Base-by-base conservation (phyloP, 2,329 filamentous ascomycete species). In the Xylariaceae sp. region DNA sequence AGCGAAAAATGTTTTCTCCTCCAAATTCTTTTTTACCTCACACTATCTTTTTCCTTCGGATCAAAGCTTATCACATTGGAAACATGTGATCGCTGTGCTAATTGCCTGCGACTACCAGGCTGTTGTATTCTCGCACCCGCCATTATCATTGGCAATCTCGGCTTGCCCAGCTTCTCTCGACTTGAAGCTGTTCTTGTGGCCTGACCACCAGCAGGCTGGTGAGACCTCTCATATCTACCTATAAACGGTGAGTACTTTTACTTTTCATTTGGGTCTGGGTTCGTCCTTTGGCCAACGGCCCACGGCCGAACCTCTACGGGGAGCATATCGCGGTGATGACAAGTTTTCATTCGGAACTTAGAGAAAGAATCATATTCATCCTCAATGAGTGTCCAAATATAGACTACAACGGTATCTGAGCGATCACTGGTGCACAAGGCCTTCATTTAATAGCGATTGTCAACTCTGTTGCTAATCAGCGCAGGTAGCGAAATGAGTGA, bases 331-430 rank as follows among this genome's bases (percentile, higher is more conserved):
- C 76, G 69, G 67, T 86, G 84, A 87, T 86, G 84, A 86, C 78
- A 80, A 73, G 72, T 64, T 19, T 71, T 73, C 68, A 71, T 66
- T 69, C 66, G 71, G 78, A 76, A 77, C 81, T 74, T 77, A 85
- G 80, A 80, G 78, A 76, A 19, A 74, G 78, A 71, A 78, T 45
- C 43, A 45, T 19, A 55, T 47, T 47, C 44, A 39, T 43, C 76
- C 80, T 82, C 80, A 62, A 73, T 86, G 84, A 78, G 74, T 73
- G 81, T 75, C 79, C 76, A 76, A 80, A 79, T 83, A 85, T 87
- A 88, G 88, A 94, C 89, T 94, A 94, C 88, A 92, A 94, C 89
- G 89, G 89, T 94, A 94, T 94, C 89, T 94, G 89, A 94, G 81
- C 80, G 77, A 77, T 72, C 47, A 50, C 44, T 0, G 67, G 29